A percentile compares a stretch with the other conserved stretches of the same genome.
Conservation (phyloP, 1,139 yeast species). For the Lodderomyces pseudojiufengensis region DNA sequence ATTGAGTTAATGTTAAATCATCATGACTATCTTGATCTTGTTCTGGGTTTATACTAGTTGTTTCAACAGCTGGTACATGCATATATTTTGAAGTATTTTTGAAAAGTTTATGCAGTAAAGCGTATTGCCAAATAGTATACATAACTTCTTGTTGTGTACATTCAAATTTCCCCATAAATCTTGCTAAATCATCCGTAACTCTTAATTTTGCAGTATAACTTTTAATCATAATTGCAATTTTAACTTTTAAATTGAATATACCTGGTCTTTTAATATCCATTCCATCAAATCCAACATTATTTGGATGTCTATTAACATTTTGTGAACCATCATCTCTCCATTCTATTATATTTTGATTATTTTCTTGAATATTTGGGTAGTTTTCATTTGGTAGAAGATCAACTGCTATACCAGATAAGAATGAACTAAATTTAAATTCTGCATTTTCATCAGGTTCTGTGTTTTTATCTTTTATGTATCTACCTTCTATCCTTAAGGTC, state of each 20-base stretch:
- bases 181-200: constrained; percentile 60
- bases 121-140: constrained; percentile 84
- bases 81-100: constrained; percentile 37
- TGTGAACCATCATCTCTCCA: constrained; percentile 34
- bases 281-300: constrained; percentile 66
- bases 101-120: constrained; percentile 65
- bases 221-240: constrained; percentile 77
- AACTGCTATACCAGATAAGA: constrained; percentile 78
- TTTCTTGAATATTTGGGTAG: constrained; percentile 34
- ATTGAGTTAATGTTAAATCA: constrained; percentile 49
- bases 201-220: constrained; percentile 61
- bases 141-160: constrained; percentile 86
- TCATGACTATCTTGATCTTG: constrained; percentile 22
- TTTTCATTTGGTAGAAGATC: constrained; percentile 55
- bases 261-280: constrained; percentile 84
- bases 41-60: constrained; percentile 12
- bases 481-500: constrained; percentile 88
- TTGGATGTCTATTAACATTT: constrained; percentile 21
- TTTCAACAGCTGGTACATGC: constrained; percentile 37
- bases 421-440: constrained; percentile 59
- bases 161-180: constrained; percentile 69
- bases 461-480: constrained; percentile 44
- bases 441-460: constrained; percentile 7
- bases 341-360: constrained; percentile 36
- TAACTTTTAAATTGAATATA: constrained; percentile 57